Conservation (phyloP, 768 basidiomycete species). For the Auricularia sp. region DNA sequence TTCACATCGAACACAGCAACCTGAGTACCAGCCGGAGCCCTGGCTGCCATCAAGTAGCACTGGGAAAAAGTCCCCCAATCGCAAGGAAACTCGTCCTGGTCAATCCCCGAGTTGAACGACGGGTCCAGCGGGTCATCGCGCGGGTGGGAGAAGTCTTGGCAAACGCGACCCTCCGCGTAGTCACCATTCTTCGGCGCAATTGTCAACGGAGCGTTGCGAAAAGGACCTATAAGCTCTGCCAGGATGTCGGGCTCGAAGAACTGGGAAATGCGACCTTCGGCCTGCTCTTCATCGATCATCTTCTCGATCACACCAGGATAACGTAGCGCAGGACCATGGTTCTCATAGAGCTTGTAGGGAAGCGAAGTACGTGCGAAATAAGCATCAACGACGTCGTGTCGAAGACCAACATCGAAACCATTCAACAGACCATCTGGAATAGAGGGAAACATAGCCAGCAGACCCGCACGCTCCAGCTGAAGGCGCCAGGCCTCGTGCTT, state of each 20-base stretch:
- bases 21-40: constrained; percentile 24
- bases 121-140: constrained; percentile 11
- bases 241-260: constrained; percentile 11
- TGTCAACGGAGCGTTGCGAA: constrained; percentile 22
- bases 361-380: neutral
- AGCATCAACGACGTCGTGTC: neutral
- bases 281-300: neutral
- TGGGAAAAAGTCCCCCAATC: constrained; percentile 31
- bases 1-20: constrained; percentile 27
- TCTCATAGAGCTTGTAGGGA: neutral
- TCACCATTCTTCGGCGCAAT: constrained; percentile 15
- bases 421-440: neutral
- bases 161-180: neutral
- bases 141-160: constrained; percentile 28
- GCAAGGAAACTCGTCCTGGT: constrained; percentile 23
- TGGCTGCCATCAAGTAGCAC: constrained; percentile 16
- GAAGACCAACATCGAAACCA: neutral
- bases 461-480: neutral
- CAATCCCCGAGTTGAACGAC: constrained; percentile 25
- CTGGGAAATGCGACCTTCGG: neutral
- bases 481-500: neutral
- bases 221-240: constrained; percentile 20
- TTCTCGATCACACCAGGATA: neutral
- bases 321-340: neutral
- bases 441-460: neutral